These are phyloP conservation scores for Dryas octopetala DNA, from an alignment of 306 rosid species.

Conservation along the genomic window DNA sequence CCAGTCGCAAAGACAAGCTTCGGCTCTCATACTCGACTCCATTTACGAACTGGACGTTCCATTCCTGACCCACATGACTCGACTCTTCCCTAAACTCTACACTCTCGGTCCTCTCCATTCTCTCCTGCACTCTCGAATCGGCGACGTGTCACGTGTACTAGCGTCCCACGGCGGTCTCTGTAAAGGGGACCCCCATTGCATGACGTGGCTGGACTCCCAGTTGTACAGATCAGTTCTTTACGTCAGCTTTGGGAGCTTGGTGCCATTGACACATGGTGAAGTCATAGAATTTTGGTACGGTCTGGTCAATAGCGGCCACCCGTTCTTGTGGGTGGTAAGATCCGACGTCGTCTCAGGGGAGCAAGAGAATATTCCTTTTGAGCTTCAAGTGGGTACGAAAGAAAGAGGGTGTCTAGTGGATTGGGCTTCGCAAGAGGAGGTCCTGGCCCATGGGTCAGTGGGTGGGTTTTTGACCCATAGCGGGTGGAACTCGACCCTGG, in stretches of 20 bases:
- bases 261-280: not conserved
- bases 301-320: not conserved
- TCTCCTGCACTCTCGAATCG: not conserved
- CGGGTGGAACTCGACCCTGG: constrained; percentile 43
- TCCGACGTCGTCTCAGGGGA: not conserved
- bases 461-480: constrained; percentile 20
- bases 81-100: constrained; percentile 3
- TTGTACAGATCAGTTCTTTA: constrained; percentile 3
- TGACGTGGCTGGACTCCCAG: constrained; percentile 20
- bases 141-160: not conserved
- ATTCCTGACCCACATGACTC: not conserved
- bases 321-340: constrained; percentile 4
- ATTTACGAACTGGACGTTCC: not conserved
- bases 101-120: constrained; percentile 20
- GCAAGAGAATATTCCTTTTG: not conserved
- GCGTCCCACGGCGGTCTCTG: not conserved
- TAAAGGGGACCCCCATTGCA: not conserved
- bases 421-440: constrained; percentile 40
- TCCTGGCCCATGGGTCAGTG: constrained; percentile 27
- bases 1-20: constrained; percentile 6
- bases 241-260: constrained; percentile 22
- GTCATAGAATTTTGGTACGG: constrained; percentile 21
- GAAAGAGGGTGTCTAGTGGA: constrained; percentile 27
- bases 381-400: constrained; percentile 19
- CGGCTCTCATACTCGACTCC: constrained; percentile 21